A percentile compares a stretch with the other conserved stretches of the same genome.
Evolutionary conservation across 176 grass and related monocot genomes (phyloP).

Genomic region (Saccharum spontaneum): DNA sequence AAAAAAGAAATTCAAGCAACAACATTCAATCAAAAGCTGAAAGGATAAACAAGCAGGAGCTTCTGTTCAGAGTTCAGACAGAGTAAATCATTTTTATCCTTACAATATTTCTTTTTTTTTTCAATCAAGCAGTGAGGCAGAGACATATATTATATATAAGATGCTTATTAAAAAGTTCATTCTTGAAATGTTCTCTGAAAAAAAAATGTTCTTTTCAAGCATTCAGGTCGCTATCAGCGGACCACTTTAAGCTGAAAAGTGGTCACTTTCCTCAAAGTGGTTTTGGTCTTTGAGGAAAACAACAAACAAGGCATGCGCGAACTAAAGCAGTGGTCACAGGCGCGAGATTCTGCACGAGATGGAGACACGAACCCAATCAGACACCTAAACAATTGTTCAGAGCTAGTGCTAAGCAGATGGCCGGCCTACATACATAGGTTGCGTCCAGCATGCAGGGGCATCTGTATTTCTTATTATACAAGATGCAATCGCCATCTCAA

Average conservation of each 20-base stretch:
- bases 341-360: conserved; percentile 39
- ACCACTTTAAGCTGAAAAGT: neutral
- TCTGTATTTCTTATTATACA: neutral
- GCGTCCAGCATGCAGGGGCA: neutral
- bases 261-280: neutral
- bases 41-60: neutral
- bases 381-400: neutral
- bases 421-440: neutral
- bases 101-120: neutral
- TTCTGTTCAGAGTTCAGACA: neutral
- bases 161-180: neutral
- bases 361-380: conserved; percentile 31
- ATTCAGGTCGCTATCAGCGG: neutral
- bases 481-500: neutral
- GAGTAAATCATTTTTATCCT: neutral
- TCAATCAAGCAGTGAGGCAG: neutral
- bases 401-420: neutral
- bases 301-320: neutral
- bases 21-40: neutral
- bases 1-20: neutral
- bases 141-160: neutral
- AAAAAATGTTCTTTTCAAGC: neutral
- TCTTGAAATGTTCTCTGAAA: neutral
- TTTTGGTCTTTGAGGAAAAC: conserved; percentile 11
- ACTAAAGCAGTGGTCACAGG: conserved; percentile 43